A percentile compares a stretch with the other conserved stretches of the same genome.
phyloP scores from a whole-genome alignment of 768 basidiomycete genomes.

The Hygrophorus russula region DNA sequence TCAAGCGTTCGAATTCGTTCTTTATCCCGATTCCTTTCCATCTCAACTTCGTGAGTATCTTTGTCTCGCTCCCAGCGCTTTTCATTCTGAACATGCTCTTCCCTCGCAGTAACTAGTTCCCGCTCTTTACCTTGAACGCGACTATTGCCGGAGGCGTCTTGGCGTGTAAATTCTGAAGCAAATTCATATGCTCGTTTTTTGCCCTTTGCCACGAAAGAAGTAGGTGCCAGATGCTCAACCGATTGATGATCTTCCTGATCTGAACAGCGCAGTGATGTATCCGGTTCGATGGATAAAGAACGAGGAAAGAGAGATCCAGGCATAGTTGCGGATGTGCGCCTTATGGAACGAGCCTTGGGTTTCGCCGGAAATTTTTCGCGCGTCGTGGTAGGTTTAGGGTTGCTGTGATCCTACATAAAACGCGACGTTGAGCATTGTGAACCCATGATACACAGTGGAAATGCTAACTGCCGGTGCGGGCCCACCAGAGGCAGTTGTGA shows the following conservation, averaged over 20 bases:
- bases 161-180: slow-evolving; percentile 11
- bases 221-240: background rate
- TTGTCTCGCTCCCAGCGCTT: slow-evolving; percentile 27
- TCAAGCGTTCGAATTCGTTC: slow-evolving; percentile 53
- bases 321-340: slow-evolving; percentile 50
- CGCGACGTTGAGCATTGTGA: background rate
- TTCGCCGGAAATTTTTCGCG: slow-evolving; percentile 2
- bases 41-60: slow-evolving; percentile 16
- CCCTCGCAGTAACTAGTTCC: slow-evolving; percentile 46
- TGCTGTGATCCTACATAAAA: slow-evolving; percentile 5
- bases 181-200: slow-evolving; percentile 30
- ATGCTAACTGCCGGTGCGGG: slow-evolving; percentile 7
- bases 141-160: slow-evolving; percentile 32
- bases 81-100: slow-evolving; percentile 38
- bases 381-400: slow-evolving; percentile 4
- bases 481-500: slow-evolving; percentile 51
- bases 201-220: slow-evolving; percentile 23
- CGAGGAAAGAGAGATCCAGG: slow-evolving; percentile 71
- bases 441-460: background rate
- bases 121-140: slow-evolving; percentile 48
- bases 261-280: slow-evolving; percentile 11
- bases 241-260: background rate
- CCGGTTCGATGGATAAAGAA: slow-evolving; percentile 53
- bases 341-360: slow-evolving; percentile 7
- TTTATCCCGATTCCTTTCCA: slow-evolving; percentile 46